These are phyloP conservation scores for Incumbomyces delicatus DNA, from an alignment of 2,329 filamentous ascomycete genomes.

Conservation along the genomic window DNA sequence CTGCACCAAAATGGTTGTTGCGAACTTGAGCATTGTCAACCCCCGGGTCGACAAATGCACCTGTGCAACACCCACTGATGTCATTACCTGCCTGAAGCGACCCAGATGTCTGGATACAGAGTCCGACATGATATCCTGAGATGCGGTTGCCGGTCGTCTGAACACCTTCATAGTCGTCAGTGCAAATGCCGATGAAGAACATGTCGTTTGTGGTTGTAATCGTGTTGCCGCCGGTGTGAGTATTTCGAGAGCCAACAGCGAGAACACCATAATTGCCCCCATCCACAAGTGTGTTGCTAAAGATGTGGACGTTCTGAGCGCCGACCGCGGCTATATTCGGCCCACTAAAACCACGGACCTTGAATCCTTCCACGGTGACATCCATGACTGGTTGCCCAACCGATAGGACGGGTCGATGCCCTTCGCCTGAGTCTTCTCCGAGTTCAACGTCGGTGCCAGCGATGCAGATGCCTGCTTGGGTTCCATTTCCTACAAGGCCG, in stretches of 20 bases:
- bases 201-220: conserved; percentile 5
- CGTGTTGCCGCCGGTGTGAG: conserved; percentile 9
- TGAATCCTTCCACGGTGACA: conserved; percentile 11
- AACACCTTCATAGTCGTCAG: conserved; percentile 10
- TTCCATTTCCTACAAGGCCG: conserved; percentile 10
- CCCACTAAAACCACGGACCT: conserved; percentile 11
- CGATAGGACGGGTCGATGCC: conserved; percentile 12
- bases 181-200: conserved; percentile 13
- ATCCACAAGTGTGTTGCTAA: conserved; percentile 9
- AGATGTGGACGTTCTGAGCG: conserved; percentile 7
- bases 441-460: conserved; percentile 9
- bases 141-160: conserved; percentile 9
- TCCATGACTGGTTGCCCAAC: conserved; percentile 10
- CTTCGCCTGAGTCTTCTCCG: conserved; percentile 8
- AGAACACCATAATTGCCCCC: conserved; percentile 11
- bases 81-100: conserved; percentile 9
- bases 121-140: conserved; percentile 9
- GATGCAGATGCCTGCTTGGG: conserved; percentile 14
- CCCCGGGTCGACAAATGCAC: conserved; percentile 12
- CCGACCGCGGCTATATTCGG: conserved; percentile 12
- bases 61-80: conserved; percentile 9
- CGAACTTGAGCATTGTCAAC: conserved; percentile 9
- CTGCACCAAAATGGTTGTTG: conserved; percentile 8
- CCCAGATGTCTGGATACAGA: conserved; percentile 12
- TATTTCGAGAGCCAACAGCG: conserved; percentile 10